A percentile compares a stretch with the other conserved stretches of the same genome.
These are phyloP conservation scores for Saccharomycopsis guyanensis DNA, from an alignment of 805 yeast genomes.

Conservation along the genomic window DNA sequence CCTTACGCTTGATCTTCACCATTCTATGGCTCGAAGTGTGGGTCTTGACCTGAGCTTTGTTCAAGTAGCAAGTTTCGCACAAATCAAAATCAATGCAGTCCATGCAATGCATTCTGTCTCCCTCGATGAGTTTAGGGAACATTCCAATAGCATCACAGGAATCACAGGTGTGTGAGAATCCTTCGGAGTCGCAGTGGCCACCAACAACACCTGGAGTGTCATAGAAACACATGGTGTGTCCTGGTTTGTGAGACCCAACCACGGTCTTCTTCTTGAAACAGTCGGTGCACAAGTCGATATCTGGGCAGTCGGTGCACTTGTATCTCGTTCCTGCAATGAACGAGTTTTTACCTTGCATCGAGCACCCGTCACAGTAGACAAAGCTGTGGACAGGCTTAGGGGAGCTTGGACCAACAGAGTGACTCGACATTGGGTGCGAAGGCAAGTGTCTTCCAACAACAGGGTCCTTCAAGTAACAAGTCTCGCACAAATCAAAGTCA, in stretches of 20 bases:
- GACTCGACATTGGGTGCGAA: constrained; percentile 6
- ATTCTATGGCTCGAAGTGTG: constrained; percentile 8
- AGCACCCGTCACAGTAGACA: constrained; percentile 30
- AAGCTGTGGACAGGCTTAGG: not conserved
- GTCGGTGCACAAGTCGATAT: constrained; percentile 39
- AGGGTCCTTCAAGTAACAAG: constrained; percentile 1
- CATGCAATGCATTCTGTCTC: constrained; percentile 5
- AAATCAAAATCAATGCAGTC: constrained; percentile 12
- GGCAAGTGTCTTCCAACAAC: not conserved
- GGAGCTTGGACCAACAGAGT: not conserved
- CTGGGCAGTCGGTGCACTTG: constrained; percentile 39
- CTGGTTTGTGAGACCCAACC: not conserved
- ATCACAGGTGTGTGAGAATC: not conserved
- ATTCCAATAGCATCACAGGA: not conserved
- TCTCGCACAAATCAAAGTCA: constrained; percentile 12
- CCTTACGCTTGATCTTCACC: not conserved
- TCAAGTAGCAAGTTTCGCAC: constrained; percentile 9
- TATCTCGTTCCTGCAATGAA: constrained; percentile 35
- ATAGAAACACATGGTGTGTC: not conserved
- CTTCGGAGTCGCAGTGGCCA: not conserved
- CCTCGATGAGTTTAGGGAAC: not conserved
- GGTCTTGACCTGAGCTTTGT: not conserved
- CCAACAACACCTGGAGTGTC: not conserved
- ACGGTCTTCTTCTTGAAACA: constrained; percentile 25
- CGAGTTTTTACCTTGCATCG: not conserved